These are phyloP conservation scores for Pterocarpus macrocarpus DNA, from an alignment of 306 rosid species.

Conservation along the genomic window DNA sequence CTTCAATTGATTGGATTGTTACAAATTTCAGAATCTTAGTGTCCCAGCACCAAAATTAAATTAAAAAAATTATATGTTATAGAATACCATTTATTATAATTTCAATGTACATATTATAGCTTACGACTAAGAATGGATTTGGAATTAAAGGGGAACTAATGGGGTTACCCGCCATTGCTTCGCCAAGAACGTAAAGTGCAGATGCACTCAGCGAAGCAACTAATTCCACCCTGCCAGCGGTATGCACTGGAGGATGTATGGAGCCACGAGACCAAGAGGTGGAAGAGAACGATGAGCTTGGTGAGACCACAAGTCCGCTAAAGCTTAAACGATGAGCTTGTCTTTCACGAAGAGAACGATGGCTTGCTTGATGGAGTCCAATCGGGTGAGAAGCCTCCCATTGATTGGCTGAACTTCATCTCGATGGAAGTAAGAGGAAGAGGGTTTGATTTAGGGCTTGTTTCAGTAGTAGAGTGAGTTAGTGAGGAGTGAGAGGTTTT, in stretches of 20 bases:
- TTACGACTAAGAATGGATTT: neutral
- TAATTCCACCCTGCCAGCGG: constrained; percentile 86
- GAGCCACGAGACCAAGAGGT: too few species aligned
- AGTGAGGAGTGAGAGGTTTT: too few species aligned
- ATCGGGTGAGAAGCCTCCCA: constrained; percentile 83
- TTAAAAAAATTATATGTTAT: neutral
- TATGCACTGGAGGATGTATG: too few species aligned
- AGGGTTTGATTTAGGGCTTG: too few species aligned
- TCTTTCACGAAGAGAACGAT: constrained; percentile 78
- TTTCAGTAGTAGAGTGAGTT: too few species aligned
- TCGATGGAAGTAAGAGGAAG: constrained; percentile 39
- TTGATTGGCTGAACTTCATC: constrained; percentile 67
- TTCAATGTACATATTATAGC: too few species aligned
- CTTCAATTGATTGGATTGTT: constrained; percentile 76
- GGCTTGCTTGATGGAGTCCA: constrained; percentile 92
- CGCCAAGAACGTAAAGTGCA: constrained; percentile 96
- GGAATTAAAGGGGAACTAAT: neutral
- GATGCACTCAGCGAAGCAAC: constrained; percentile 95
- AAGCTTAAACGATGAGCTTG: constrained; percentile 87
- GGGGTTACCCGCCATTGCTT: constrained; percentile 82
- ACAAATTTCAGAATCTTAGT: constrained; percentile 81
- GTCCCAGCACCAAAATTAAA: constrained; percentile 63
- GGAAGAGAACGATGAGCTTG: too few species aligned
- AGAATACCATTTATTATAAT: neutral
- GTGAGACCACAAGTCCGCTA: constrained; percentile 22